Percentiles rank a stretch among this genome's conserved stretches.
Evolutionary conservation across 768 basidiomycete genomes (phyloP).

Genomic region (Clathrus columnatus): DNA sequence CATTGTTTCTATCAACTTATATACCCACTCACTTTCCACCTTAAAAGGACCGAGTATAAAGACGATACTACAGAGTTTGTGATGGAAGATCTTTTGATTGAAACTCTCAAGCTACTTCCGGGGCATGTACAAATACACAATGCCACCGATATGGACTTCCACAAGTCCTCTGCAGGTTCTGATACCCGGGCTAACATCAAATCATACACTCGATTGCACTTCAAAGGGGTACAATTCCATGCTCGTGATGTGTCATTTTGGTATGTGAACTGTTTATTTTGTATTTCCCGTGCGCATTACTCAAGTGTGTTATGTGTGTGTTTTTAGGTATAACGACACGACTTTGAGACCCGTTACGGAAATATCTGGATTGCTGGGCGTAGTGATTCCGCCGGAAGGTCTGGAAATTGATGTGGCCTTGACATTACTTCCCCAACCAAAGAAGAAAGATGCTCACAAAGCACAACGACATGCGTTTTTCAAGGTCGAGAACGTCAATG

Average conservation of each 20-base stretch:
- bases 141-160: constrained; percentile 47
- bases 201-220: constrained; percentile 54
- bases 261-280: constrained; percentile 20
- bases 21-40: background rate
- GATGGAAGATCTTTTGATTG: constrained; percentile 65
- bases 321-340: constrained; percentile 42
- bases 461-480: constrained; percentile 41
- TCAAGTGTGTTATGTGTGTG: background rate
- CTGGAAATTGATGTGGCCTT: constrained; percentile 62
- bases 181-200: constrained; percentile 37
- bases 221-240: constrained; percentile 55
- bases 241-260: constrained; percentile 66
- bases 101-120: constrained; percentile 56
- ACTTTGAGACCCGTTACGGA: constrained; percentile 31
- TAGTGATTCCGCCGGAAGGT: constrained; percentile 57
- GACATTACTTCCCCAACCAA: constrained; percentile 48
- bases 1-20: background rate
- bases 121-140: constrained; percentile 66
- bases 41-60: constrained; percentile 56
- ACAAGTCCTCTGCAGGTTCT: constrained; percentile 26
- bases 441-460: constrained; percentile 12
- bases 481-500: constrained; percentile 45
- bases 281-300: background rate
- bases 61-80: constrained; percentile 64
- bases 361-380: constrained; percentile 52